Conservation (phyloP, 2,329 filamentous ascomycete genomes). For the Beauveria varroae region DNA sequence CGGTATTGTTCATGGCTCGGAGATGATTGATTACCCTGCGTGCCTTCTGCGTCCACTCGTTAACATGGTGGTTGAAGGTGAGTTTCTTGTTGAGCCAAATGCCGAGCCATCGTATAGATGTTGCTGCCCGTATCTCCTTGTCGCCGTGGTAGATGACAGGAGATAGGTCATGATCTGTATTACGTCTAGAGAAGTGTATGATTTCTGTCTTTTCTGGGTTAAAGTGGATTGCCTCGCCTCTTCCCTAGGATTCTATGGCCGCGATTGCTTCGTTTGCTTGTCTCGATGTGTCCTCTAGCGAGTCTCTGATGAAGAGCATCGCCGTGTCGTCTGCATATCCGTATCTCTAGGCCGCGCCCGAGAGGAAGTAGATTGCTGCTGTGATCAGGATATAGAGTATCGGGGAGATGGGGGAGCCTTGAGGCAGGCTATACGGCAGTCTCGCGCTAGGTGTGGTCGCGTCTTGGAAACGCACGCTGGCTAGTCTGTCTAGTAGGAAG, state of each 20-base stretch:
- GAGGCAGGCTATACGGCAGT: neutral
- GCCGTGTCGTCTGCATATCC: constrained; percentile 7
- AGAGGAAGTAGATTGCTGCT: constrained; percentile 4
- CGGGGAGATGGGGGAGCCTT: constrained; percentile 11
- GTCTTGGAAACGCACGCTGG: constrained; percentile 1
- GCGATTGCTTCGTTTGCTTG: too few species aligned
- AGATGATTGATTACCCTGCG: neutral
- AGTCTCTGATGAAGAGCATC: neutral
- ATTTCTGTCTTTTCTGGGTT: neutral
- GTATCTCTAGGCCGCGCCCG: neutral
- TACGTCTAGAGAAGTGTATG: neutral
- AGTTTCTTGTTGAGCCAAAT: constrained; percentile 8
- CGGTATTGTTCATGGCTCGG: neutral
- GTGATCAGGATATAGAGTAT: constrained; percentile 8
- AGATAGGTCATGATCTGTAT: neutral
- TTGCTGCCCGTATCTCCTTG: neutral
- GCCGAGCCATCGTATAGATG: neutral
- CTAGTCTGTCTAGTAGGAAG: constrained; percentile 1
- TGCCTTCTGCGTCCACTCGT: neutral
- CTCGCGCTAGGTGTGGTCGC: neutral
- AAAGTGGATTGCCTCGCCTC: constrained; percentile 4
- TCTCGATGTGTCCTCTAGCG: too few species aligned
- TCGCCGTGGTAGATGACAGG: constrained; percentile 1
- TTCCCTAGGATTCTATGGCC: neutral
- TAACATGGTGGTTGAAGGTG: constrained; percentile 4